Evolutionary conservation across 805 yeast species (phyloP), one percentile per base, ranked within the genome.

Genomic region (Starmerella khaoyaiensis): DNA sequence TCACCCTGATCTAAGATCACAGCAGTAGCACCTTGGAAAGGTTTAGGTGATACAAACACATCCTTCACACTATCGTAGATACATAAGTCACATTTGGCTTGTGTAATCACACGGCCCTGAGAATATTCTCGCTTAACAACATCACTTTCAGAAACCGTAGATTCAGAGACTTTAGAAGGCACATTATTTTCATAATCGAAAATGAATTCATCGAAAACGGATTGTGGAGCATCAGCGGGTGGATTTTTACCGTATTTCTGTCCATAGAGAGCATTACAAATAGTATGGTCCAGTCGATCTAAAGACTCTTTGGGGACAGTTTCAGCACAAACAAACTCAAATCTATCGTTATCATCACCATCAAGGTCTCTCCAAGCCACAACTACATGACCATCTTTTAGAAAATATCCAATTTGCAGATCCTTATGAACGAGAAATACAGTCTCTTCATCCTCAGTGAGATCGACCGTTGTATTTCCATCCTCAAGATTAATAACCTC

Each of bases 331-430:
- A 79, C 67, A 58, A 81, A 86, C 57, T 84, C 93, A 57, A 78
- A 83, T 45, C 65, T 61, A 52, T 86, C 96, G 18, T 83, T 95
- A 4, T 67, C 65, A 50, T 86, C 95, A n/a, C 94, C 95, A 30
- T 74, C 74, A 25, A 73, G 54, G 55, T 90, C 94, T 11, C 61
- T 65, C 97, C 97, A 87, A 0, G 77, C 64, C 20, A 87, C 68
- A 2, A 76, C 72, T 27, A 65, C 60, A 4, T 68, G 61, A 1
- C 76, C 79, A 25, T 72, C 70, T 36, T 69, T 68, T 39, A 69
- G 63, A 40, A 63, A 64, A 39, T 69, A 65, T 41, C 72, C 65
- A 34, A 86, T 62, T 27, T 67, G 61, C 39, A 87, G 60, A 3
- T 69, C 69, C 42, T 71, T 72, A 46, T 72, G 72, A 21, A 90